Conservation (phyloP, 352 stramenopile species). For the Thalassiosira exigua region DNA sequence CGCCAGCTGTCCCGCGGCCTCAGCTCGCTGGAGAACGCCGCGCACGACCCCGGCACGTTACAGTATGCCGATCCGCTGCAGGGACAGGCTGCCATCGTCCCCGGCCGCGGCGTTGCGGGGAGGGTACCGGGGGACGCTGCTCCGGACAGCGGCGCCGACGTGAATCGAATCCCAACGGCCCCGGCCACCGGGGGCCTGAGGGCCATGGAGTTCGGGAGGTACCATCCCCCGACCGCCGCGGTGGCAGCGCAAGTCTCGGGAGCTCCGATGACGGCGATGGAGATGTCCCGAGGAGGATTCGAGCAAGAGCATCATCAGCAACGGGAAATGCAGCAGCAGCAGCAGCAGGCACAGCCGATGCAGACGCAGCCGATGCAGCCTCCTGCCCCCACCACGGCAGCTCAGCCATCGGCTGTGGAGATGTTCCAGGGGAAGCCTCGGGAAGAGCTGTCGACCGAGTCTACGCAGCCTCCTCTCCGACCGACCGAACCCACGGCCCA, state of each 20-base stretch:
- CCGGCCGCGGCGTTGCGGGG: background rate
- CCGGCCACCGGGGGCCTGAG: constrained; percentile 11
- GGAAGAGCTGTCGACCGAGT: background rate
- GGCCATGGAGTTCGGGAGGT: constrained; percentile 23
- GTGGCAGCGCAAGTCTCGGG: constrained; percentile 56
- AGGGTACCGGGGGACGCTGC: no score
- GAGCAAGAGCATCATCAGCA: background rate
- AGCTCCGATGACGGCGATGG: background rate
- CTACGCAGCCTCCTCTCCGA: no score
- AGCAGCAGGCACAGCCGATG: no score
- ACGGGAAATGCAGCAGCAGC: background rate
- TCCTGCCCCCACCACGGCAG: background rate
- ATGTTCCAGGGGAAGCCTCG: constrained; percentile 1
- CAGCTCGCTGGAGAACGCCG: constrained; percentile 28
- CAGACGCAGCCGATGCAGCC: background rate
- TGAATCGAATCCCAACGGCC: constrained; percentile 13
- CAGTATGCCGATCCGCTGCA: constrained; percentile 39
- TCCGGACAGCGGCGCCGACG: background rate
- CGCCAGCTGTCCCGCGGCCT: constrained; percentile 28
- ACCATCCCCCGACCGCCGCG: constrained; percentile 70
- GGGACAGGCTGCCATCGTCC: constrained; percentile 21
- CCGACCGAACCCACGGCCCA: background rate
- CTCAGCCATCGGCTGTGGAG: background rate
- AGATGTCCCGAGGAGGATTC: background rate
- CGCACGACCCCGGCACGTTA: constrained; percentile 20